Percentiles rank a stretch among this genome's conserved stretches.
phyloP scores from a whole-genome alignment of 345 rosid genomes.

The Populus tremula region DNA sequence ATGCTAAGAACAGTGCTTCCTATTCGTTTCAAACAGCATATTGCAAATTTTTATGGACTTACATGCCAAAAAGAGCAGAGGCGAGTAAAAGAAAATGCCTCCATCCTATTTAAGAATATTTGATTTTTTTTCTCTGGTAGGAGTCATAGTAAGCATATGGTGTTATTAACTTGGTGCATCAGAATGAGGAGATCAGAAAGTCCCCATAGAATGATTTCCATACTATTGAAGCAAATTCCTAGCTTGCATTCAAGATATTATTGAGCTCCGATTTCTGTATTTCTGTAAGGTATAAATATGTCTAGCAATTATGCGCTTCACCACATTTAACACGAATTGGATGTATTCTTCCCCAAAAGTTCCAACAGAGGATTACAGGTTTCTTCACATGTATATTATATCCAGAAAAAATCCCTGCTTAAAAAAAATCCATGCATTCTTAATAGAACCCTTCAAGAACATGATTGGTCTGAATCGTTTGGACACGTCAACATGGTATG shows the following conservation, averaged over 20 bases:
- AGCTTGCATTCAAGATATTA: neutral
- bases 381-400: neutral
- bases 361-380: neutral
- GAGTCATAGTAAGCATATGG: neutral
- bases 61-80: slow-evolving; percentile 4
- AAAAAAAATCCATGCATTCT: neutral
- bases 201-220: neutral
- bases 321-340: neutral
- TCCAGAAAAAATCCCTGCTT: neutral
- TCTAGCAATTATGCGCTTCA: neutral
- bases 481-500: neutral
- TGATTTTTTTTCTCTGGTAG: neutral
- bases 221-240: neutral
- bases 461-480: neutral
- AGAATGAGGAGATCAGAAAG: neutral
- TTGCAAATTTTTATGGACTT: neutral
- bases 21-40: neutral
- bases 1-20: neutral
- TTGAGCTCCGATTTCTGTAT: neutral
- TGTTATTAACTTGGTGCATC: neutral
- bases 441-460: neutral
- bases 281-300: neutral
- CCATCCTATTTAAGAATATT: slow-evolving; percentile 4
- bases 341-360: neutral
- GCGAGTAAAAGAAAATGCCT: neutral